phyloP scores from a whole-genome alignment of 495 filamentous ascomycete genomes.

The Apodospora peruviana region DNA sequence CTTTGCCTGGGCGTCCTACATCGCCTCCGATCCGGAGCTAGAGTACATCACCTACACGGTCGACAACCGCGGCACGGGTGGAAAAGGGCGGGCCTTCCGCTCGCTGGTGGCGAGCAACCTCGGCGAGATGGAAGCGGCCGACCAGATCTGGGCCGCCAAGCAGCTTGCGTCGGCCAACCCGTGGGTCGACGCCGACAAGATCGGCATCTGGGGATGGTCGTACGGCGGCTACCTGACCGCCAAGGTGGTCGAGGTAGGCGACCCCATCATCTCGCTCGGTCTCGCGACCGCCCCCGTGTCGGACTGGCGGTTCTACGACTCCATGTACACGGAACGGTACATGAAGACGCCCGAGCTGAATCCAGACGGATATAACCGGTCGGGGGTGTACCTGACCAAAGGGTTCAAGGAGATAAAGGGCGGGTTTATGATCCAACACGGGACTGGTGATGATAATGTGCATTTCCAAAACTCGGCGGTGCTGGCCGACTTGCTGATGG shows the following conservation, averaged over 20 bases:
- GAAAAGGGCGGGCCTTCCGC: conserved; percentile 47
- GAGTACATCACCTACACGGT: conserved; percentile 51
- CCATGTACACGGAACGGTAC: conserved; percentile 59
- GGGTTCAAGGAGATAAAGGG: conserved; percentile 51
- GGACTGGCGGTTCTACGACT: conserved; percentile 60
- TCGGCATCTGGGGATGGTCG: conserved; percentile 56
- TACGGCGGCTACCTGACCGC: conserved; percentile 54
- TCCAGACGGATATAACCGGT: conserved; percentile 39
- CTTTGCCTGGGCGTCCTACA: conserved; percentile 45
- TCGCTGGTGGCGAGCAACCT: conserved; percentile 40
- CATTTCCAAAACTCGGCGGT: conserved; percentile 54
- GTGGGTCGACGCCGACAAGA: conserved; percentile 45
- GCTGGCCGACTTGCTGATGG: conserved; percentile 46
- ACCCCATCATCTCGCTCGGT: conserved; percentile 46
- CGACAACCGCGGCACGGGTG: conserved; percentile 53
- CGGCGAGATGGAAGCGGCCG: conserved; percentile 48
- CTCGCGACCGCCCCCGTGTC: conserved; percentile 49
- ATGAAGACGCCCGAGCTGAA: conserved; percentile 53
- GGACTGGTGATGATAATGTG: conserved; percentile 56
- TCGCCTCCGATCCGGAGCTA: conserved; percentile 52
- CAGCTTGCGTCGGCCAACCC: conserved; percentile 32
- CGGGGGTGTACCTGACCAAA: conserved; percentile 34
- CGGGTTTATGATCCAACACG: conserved; percentile 49
- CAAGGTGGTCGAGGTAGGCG: conserved; percentile 49
- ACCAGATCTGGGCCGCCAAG: conserved; percentile 53